phyloP scores from a whole-genome alignment of 345 rosid species.

The Erodium maritimum region DNA sequence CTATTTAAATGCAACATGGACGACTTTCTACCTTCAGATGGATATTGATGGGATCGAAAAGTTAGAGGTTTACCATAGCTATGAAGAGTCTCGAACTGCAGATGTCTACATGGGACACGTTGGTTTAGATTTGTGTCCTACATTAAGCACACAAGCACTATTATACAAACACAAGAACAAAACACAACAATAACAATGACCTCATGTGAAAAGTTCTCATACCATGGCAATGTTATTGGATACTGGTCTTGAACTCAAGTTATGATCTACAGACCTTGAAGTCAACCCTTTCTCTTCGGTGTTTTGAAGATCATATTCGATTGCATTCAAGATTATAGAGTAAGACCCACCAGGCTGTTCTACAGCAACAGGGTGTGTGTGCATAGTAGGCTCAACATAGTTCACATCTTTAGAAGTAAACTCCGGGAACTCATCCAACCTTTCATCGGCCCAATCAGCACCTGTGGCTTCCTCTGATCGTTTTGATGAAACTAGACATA shows the following conservation, averaged over 20 bases:
- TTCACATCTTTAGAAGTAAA: neutral
- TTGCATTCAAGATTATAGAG: neutral
- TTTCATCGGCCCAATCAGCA: neutral
- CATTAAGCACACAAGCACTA: conserved; percentile 5
- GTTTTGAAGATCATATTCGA: neutral
- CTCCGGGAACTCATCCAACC: conserved; percentile 1
- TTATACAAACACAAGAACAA: neutral
- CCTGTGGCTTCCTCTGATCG: conserved; percentile 1
- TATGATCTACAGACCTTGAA: neutral
- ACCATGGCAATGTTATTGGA: conserved; percentile 7
- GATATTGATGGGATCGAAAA: conserved; percentile 5
- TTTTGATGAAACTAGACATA: neutral
- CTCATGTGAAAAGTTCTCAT: no score
- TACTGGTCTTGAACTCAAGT: conserved; percentile 1
- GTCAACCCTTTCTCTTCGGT: neutral
- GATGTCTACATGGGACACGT: conserved; percentile 22
- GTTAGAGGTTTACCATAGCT: neutral
- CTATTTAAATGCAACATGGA: no score
- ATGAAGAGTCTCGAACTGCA: conserved; percentile 18
- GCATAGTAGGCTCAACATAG: no score
- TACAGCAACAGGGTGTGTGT: neutral
- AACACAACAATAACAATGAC: neutral
- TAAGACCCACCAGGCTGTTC: neutral
- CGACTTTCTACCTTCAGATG: conserved; percentile 3
- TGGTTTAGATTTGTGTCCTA: conserved; percentile 14